Conservation (phyloP, 495 filamentous ascomycete genomes). For the Apiosordaria backusii region DNA sequence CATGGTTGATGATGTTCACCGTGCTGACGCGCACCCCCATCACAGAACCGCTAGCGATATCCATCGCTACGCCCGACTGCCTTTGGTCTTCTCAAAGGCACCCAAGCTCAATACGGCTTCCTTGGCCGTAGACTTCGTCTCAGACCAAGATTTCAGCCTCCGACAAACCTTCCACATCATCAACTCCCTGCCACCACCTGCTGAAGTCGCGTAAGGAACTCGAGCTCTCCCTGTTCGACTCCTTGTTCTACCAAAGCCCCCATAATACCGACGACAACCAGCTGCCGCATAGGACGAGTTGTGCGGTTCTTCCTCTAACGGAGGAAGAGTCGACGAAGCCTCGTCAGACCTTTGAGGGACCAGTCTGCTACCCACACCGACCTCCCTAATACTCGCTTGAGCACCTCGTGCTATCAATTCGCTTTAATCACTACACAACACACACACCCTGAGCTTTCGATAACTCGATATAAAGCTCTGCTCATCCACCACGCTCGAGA, state of each 20-base stretch:
- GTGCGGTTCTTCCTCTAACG: slow-evolving; percentile 91
- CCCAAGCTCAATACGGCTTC: slow-evolving; percentile 63
- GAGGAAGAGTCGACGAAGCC: slow-evolving; percentile 93
- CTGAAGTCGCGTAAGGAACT: slow-evolving; percentile 47
- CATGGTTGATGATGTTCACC: not conserved
- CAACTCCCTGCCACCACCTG: slow-evolving; percentile 54
- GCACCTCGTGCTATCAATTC: slow-evolving; percentile 15
- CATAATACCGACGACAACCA: slow-evolving; percentile 59
- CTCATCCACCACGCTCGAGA: not conserved
- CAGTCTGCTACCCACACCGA: slow-evolving; percentile 72
- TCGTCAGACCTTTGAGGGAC: slow-evolving; percentile 78
- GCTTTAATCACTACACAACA: slow-evolving; percentile 3
- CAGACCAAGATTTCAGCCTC: slow-evolving; percentile 75
- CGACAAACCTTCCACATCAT: slow-evolving; percentile 63
- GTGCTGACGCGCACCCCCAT: not conserved
- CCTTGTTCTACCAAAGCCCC: slow-evolving; percentile 53
- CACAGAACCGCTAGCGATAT: not conserved
- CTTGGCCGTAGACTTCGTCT: slow-evolving; percentile 59
- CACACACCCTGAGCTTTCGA: slow-evolving; percentile 1
- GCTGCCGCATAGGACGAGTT: slow-evolving; percentile 99
- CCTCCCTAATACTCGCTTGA: slow-evolving; percentile 70
- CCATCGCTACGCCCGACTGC: slow-evolving; percentile 35
- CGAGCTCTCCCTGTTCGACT: slow-evolving; percentile 50
- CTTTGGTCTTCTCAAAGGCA: slow-evolving; percentile 72
- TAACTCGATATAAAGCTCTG: slow-evolving; percentile 1